These are phyloP conservation scores for Sicyos edulis DNA, from an alignment of 306 rosid genomes.

Conservation along the genomic window DNA sequence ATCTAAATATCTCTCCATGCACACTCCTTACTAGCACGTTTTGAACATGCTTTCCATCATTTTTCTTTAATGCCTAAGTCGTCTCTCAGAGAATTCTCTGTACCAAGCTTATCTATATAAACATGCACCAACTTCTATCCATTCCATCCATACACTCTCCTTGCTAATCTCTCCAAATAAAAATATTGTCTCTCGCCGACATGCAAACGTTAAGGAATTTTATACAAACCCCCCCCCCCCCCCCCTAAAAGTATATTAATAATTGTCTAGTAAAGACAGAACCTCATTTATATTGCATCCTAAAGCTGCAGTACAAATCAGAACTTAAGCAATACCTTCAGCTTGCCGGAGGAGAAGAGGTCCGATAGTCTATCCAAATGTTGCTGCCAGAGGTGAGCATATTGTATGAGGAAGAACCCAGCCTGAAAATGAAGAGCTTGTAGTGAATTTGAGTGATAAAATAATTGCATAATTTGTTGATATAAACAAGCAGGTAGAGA, in stretches of 20 bases:
- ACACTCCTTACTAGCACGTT: background rate
- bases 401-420: conserved; percentile 91
- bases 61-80: background rate
- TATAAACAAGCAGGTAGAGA: background rate
- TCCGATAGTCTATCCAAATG: conserved; percentile 65
- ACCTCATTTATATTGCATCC: background rate
- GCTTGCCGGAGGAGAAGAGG: conserved; percentile 60
- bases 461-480: background rate
- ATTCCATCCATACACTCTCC: background rate
- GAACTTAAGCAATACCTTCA: conserved; percentile 51
- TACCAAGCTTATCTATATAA: background rate
- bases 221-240: background rate
- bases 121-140: background rate
- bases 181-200: background rate
- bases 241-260: background rate
- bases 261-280: background rate
- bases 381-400: conserved; percentile 71
- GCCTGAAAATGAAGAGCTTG: conserved; percentile 44
- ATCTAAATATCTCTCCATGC: background rate
- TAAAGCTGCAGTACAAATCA: background rate
- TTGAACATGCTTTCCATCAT: background rate
- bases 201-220: background rate
- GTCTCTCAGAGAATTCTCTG: background rate
- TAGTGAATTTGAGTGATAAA: background rate
- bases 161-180: background rate